These are phyloP conservation scores for Albatrellus sp. DNA, from an alignment of 1,284 basidiomycete genomes.

Conservation along the genomic window DNA sequence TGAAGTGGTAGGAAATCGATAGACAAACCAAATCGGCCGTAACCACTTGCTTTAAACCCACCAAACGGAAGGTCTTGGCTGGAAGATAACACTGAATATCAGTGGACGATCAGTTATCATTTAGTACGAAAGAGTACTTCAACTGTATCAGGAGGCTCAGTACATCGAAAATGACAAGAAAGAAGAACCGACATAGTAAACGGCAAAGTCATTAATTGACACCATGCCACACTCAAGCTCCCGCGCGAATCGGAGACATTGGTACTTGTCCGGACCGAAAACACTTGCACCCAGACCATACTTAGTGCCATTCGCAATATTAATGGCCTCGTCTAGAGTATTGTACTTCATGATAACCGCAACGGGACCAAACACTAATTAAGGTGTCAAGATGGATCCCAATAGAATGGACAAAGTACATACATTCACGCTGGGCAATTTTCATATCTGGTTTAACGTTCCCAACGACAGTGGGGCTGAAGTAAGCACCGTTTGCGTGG, in stretches of 20 bases:
- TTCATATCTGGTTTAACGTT: slow-evolving; percentile 67
- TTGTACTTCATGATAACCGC: slow-evolving; percentile 78
- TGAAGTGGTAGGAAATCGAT: neutral
- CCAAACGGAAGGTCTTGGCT: slow-evolving; percentile 95
- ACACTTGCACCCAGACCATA: slow-evolving; percentile 94
- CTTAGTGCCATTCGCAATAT: slow-evolving; percentile 74
- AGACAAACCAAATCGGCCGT: slow-evolving; percentile 73
- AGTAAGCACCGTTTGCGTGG: slow-evolving; percentile 65
- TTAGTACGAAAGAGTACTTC: slow-evolving; percentile 28
- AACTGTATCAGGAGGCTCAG: slow-evolving; percentile 25
- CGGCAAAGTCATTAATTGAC: slow-evolving; percentile 88
- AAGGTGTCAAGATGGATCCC: slow-evolving; percentile 2
- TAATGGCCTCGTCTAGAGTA: slow-evolving; percentile 70
- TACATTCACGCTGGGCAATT: slow-evolving; percentile 73
- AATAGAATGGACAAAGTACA: slow-evolving; percentile 18
- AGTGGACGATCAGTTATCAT: neutral
- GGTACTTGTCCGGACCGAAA: slow-evolving; percentile 73
- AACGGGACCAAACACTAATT: slow-evolving; percentile 78
- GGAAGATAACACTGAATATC: neutral
- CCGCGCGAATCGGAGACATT: slow-evolving; percentile 71
- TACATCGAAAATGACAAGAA: neutral
- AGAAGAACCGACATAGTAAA: slow-evolving; percentile 66
- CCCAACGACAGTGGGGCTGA: slow-evolving; percentile 78
- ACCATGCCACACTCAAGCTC: slow-evolving; percentile 91
- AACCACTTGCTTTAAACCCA: slow-evolving; percentile 80